Percentiles rank a stretch among this genome's conserved stretches.
Conservation (phyloP, 768 basidiomycete genomes). For the Lanmaoa pseudosensibilis region DNA sequence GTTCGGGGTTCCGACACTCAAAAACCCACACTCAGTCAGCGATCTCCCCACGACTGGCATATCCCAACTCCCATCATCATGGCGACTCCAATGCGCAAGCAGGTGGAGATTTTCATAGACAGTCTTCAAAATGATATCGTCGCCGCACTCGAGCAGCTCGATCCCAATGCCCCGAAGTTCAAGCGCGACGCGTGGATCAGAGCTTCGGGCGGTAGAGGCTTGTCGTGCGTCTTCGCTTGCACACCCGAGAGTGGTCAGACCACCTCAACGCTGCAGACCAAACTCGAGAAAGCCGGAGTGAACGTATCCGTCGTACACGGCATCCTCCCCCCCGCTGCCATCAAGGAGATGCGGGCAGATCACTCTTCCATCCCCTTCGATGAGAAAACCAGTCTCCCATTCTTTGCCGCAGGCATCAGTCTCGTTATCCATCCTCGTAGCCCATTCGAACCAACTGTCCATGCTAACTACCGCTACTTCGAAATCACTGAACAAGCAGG, state of each 20-base stretch:
- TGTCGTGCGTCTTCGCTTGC: slow-evolving; percentile 78
- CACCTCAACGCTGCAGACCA: slow-evolving; percentile 41
- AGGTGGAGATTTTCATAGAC: slow-evolving; percentile 75
- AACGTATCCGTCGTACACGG: slow-evolving; percentile 94
- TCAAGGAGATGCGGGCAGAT: slow-evolving; percentile 94
- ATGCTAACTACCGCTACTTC: slow-evolving; percentile 97
- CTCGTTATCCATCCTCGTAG: slow-evolving; percentile 94
- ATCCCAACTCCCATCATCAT: background rate
- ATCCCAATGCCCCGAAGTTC: slow-evolving; percentile 69
- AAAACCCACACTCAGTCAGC: background rate
- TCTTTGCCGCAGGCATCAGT: slow-evolving; percentile 90
- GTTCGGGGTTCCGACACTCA: background rate
- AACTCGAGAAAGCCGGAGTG: slow-evolving; percentile 94
- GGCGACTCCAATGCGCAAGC: slow-evolving; percentile 61
- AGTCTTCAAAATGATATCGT: slow-evolving; percentile 81
- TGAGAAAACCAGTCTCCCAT: slow-evolving; percentile 68
- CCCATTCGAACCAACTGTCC: slow-evolving; percentile 91
- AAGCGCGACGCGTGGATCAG: slow-evolving; percentile 81
- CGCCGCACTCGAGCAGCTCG: slow-evolving; percentile 70
- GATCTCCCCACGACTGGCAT: background rate
- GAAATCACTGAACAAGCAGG: slow-evolving; percentile 67
- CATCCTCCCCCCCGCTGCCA: slow-evolving; percentile 80
- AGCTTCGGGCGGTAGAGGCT: slow-evolving; percentile 65
- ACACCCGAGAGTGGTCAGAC: slow-evolving; percentile 32
- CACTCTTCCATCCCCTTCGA: slow-evolving; percentile 74